Evolutionary conservation across 345 rosid genomes (phyloP).

Genomic region (Pseudoturritis turrita): DNA sequence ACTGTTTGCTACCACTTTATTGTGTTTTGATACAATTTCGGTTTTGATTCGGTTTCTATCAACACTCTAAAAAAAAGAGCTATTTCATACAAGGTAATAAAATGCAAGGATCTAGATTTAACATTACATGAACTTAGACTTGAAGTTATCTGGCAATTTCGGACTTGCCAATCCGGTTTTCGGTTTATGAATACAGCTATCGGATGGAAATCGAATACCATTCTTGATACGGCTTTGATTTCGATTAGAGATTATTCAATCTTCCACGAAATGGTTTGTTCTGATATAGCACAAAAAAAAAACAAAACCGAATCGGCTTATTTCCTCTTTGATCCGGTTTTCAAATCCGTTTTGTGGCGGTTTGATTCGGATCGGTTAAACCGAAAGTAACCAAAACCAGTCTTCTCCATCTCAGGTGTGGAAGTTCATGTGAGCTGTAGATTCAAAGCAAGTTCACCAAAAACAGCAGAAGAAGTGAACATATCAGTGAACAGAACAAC

Average conservation of each 20-base stretch:
- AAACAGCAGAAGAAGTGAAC: conserved; percentile 59
- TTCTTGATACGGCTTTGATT: not conserved
- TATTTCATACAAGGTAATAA: conserved; percentile 78
- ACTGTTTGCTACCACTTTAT: too few species aligned
- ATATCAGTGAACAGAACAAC: conserved; percentile 81
- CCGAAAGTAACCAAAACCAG: too few species aligned
- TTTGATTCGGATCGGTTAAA: not conserved
- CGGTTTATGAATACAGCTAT: not conserved
- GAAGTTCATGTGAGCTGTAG: conserved; percentile 69
- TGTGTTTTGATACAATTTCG: too few species aligned
- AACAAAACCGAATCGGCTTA: too few species aligned
- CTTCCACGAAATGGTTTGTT: too few species aligned
- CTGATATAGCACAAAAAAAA: not conserved
- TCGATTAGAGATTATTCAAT: conserved; percentile 5
- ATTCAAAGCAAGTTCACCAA: conserved; percentile 63
- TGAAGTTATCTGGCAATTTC: not conserved
- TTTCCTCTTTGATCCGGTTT: not conserved
- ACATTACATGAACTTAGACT: not conserved
- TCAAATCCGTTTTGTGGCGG: not conserved
- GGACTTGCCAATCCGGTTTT: not conserved
- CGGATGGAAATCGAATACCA: not conserved
- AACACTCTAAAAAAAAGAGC: conserved; percentile 65
- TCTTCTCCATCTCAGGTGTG: conserved; percentile 35
- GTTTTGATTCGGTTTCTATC: conserved; percentile 11
- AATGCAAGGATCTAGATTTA: not conserved